Evolutionary conservation across 1,284 basidiomycete genomes (phyloP).

Genomic region (Blastosporella zonata): DNA sequence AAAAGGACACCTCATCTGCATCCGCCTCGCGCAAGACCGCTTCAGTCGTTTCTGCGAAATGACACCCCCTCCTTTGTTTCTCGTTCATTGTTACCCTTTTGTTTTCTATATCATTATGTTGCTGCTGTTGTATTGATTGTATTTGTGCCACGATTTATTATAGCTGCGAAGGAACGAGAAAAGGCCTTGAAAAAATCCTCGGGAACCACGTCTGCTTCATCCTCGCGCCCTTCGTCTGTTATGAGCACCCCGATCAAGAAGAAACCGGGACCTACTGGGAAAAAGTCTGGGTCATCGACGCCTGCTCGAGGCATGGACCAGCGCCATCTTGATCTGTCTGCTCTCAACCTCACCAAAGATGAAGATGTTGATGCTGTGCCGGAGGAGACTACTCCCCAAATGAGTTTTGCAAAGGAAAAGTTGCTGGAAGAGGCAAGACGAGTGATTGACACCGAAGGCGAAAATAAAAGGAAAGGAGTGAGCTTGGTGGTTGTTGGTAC

Average conservation of each 20-base stretch:
- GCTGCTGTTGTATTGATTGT: constrained; percentile 35
- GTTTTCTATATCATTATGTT: constrained; percentile 24
- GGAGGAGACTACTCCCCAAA: constrained; percentile 68
- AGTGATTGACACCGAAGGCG: constrained; percentile 49
- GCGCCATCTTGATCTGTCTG: constrained; percentile 69
- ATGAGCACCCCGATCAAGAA: constrained; percentile 37
- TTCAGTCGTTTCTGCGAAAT: constrained; percentile 12
- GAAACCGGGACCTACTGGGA: constrained; percentile 25
- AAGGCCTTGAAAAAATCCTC: constrained; percentile 57
- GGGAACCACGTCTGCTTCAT: constrained; percentile 31
- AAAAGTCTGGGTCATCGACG: constrained; percentile 38
- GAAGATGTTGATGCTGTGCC: constrained; percentile 40
- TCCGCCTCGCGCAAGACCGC: constrained; percentile 21
- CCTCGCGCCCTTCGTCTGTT: constrained; percentile 45
- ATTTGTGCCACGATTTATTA: constrained; percentile 40
- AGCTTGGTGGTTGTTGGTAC: constrained; percentile 93
- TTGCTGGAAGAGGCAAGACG: constrained; percentile 79
- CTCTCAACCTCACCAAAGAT: constrained; percentile 61
- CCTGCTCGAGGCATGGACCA: constrained; percentile 45
- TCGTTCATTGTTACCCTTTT: constrained; percentile 3
- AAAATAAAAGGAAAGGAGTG: constrained; percentile 64
- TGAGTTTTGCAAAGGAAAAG: constrained; percentile 78
- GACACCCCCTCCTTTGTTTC: constrained; percentile 21
- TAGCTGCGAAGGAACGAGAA: constrained; percentile 76
- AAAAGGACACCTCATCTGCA: constrained; percentile 28